Evolutionary conservation across 2,329 filamentous ascomycete genomes (phyloP), one percentile per base, ranked within the genome.

Genomic region (Remersonia thermophila): DNA sequence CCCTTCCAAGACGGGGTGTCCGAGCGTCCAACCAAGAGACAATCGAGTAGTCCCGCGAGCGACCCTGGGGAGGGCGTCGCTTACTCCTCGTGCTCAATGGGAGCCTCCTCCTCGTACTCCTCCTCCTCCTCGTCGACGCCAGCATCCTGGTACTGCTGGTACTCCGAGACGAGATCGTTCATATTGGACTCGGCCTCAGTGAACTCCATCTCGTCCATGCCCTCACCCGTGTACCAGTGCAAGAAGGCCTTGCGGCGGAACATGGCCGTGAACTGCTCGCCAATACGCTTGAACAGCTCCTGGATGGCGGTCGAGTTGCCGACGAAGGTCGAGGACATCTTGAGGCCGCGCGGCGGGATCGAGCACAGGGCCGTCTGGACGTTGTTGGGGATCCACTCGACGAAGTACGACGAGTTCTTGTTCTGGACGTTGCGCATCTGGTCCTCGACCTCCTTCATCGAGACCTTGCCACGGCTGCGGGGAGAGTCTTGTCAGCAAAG

Each of bases 151-250:
- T 98, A 98, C 69, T 98, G 91, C 78, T 96, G 91, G 75, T 98
- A 98, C 68, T 98, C 91, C 45, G 86, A 93, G 56, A 98, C 89
- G 60, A 98, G 73, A 66, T 98, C 91, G 74, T 98, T 96, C 91
- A 98, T 96, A 77, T 98, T 98, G 69, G 84, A 93, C 80, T 98
- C 91, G 55, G 91, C 91, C 77, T 98, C 91, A 61, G 91, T 98
- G 75, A 98, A 98, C 73, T 98, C 91, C 91, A 98, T 96, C 81
- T 98, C 91, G 69, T 98, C 91, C 91, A 98, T 98, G 71, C 91
- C 91, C 77, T 98, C 91, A 60, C 87, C 87, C 78, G 91, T 98
- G 73, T 98, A 98, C 91, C 91, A 98, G 75, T 96, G 91, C 78
- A 98, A 84, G 86, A 98, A 98, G 80, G 91, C 91, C 83, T 96